Percentiles rank a stretch among this genome's conserved stretches.
Conservation (phyloP, 108 stramenopile genomes). For the Nitzschia sp. region DNA sequence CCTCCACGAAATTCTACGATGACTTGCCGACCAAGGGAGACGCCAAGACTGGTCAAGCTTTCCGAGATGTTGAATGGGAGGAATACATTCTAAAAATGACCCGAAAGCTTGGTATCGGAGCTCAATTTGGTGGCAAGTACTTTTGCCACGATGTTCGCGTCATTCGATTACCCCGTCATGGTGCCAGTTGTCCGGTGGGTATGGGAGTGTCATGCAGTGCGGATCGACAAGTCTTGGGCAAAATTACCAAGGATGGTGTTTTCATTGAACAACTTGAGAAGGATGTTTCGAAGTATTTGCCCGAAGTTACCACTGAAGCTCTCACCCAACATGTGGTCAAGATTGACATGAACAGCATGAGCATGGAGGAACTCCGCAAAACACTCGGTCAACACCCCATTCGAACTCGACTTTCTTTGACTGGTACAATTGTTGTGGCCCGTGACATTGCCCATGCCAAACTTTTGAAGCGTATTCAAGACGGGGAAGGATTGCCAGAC, state of each 20-base stretch:
- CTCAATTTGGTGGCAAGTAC: slow-evolving; percentile 97
- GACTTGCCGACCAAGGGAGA: slow-evolving; percentile 90
- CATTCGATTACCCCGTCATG: slow-evolving; percentile 92
- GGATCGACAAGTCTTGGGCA: slow-evolving; percentile 93
- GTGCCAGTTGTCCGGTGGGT: slow-evolving; percentile 95
- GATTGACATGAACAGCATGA: slow-evolving; percentile 86
- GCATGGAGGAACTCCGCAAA: slow-evolving; percentile 85
- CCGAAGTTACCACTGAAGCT: slow-evolving; percentile 82
- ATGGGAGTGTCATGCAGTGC: slow-evolving; percentile 97
- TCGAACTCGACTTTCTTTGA: slow-evolving; percentile 81
- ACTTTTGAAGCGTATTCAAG: slow-evolving; percentile 87
- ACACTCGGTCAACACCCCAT: slow-evolving; percentile 83
- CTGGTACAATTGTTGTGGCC: slow-evolving; percentile 95
- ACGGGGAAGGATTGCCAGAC: slow-evolving; percentile 91
- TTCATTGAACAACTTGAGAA: slow-evolving; percentile 92
- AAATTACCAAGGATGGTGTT: slow-evolving; percentile 94
- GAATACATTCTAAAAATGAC: slow-evolving; percentile 88
- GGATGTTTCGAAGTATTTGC: slow-evolving; percentile 91
- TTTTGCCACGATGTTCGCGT: slow-evolving; percentile 98
- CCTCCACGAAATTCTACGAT: slow-evolving; percentile 92
- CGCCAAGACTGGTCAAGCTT: slow-evolving; percentile 81
- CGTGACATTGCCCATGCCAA: slow-evolving; percentile 98
- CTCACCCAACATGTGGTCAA: slow-evolving; percentile 64
- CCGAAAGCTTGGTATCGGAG: slow-evolving; percentile 92
- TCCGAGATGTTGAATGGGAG: slow-evolving; percentile 92